Percentiles rank a stretch among this genome's conserved stretches.
Evolutionary conservation across 768 basidiomycete species (phyloP).

Genomic region (Mycena pura): DNA sequence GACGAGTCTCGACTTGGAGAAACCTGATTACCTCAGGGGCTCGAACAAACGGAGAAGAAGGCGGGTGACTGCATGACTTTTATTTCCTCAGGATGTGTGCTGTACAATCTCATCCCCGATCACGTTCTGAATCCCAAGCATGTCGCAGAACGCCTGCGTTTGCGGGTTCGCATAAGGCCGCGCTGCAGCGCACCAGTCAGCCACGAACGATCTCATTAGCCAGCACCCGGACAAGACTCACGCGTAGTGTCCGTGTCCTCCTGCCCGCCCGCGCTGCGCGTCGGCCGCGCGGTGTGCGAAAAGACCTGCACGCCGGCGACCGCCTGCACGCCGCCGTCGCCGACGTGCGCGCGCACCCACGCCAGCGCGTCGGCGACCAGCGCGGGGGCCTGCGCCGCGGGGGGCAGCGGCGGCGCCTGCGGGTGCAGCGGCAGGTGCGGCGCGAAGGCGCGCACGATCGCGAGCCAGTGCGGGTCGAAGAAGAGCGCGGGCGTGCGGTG

Average conservation of each 20-base stretch:
- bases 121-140: conserved; percentile 83
- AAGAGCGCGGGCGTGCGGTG: conserved; percentile 49
- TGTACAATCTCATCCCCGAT: too few relatives aligned
- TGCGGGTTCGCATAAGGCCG: conserved; percentile 87
- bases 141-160: conserved; percentile 81
- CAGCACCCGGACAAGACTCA: too few relatives aligned
- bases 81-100: too few relatives aligned
- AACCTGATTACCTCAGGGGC: conserved; percentile 15
- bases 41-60: too few relatives aligned
- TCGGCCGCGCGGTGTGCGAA: conserved; percentile 52
- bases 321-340: conserved; percentile 40
- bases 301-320: conserved; percentile 73
- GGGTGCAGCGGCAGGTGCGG: conserved; percentile 69
- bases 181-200: conserved; percentile 48
- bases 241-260: conserved; percentile 40
- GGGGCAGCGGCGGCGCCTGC: conserved; percentile 65
- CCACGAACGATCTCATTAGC: conserved; percentile 41
- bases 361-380: conserved; percentile 64
- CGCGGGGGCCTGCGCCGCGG: conserved; percentile 53
- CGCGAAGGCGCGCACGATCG: conserved; percentile 87
- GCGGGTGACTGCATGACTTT: too few relatives aligned
- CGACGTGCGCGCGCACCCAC: conserved; percentile 73
- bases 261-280: conserved; percentile 56
- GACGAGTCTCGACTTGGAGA: conserved; percentile 8
- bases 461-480: conserved; percentile 94